A percentile compares a stretch with the other conserved stretches of the same genome.
phyloP scores from a whole-genome alignment of 2,329 filamentous ascomycete species.

The Penicillium sp. region DNA sequence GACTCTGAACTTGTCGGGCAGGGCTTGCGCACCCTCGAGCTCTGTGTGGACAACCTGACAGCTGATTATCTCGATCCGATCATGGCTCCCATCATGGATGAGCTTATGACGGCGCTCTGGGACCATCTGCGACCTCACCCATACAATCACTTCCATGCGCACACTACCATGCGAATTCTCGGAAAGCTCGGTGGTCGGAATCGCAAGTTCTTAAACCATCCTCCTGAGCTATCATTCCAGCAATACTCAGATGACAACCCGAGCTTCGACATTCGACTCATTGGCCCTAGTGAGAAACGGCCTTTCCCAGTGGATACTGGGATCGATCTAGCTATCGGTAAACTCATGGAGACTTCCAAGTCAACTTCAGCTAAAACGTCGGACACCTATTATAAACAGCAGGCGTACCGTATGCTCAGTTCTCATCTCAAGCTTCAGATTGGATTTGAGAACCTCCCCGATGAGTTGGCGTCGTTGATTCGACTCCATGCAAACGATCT shows the following conservation, averaged over 20 bases:
- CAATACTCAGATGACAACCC: slow-evolving; percentile 81
- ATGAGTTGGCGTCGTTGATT: slow-evolving; percentile 80
- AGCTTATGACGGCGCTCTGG: slow-evolving; percentile 96
- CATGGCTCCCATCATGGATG: slow-evolving; percentile 98
- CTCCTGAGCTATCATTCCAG: slow-evolving; percentile 78
- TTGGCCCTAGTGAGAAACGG: slow-evolving; percentile 83
- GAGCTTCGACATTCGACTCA: slow-evolving; percentile 83
- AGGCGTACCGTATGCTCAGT: slow-evolving; percentile 83
- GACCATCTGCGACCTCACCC: slow-evolving; percentile 91
- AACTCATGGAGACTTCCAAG: slow-evolving; percentile 77
- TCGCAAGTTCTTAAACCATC: slow-evolving; percentile 88
- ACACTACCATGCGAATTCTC: slow-evolving; percentile 95
- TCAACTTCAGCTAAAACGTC: slow-evolving; percentile 55
- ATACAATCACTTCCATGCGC: slow-evolving; percentile 95
- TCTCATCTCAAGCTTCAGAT: slow-evolving; percentile 88
- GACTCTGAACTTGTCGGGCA: slow-evolving; percentile 93
- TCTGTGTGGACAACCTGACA: slow-evolving; percentile 97
- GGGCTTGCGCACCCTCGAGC: slow-evolving; percentile 84
- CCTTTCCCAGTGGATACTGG: slow-evolving; percentile 85
- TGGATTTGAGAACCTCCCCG: slow-evolving; percentile 80
- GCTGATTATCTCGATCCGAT: slow-evolving; percentile 98
- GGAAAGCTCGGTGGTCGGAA: slow-evolving; percentile 96
- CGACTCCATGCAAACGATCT: slow-evolving; percentile 88
- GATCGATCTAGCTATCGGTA: slow-evolving; percentile 82
- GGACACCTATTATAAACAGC: slow-evolving; percentile 86